Evolutionary conservation across 2,329 filamentous ascomycete genomes (phyloP), one percentile per base, ranked within the genome.

Genomic region (Lecanosticta acicola): DNA sequence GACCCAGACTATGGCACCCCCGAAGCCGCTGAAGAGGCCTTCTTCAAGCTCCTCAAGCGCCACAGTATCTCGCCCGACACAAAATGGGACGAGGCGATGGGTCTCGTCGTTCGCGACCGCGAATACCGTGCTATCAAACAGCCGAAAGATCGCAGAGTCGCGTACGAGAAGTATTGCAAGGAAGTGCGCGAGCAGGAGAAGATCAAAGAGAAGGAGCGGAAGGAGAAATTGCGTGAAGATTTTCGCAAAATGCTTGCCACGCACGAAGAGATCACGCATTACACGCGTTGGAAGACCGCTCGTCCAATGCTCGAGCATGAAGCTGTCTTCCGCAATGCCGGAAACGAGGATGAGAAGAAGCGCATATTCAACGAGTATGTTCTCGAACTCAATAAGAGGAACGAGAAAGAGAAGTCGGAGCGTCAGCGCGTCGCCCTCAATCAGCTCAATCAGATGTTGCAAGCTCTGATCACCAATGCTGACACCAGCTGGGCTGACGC

Each of bases 401-500:
- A 96, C 63, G 72, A 82, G 14, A 88, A 96, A 61, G 76, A 83
- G 54, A 86, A 95, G 67, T 76, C 79, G 8, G 73, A 76, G 32
- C 75, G 79, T 47, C 84, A 86, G 50, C 90, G 86, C 66, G 81
- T 81, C 36, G 93, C 91, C 39, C 84, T 94, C 74, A 85, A 90
- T 58, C 85, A 91, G 35, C 77, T 98, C 36, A 79, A 85, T 43
- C 79, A 81, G 32, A 77, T 97, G 46, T 71, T 98, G 34, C 83
- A 85, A 39, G 81, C 81, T 57, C 76, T 98, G 41, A 79, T 93
- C 58, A 74, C 96, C 49, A 90, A 95, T 64, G 87, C 91, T 1
- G 96, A 95, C 66, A 96, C 91, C 32, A 84, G 88, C 56, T 98
- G 94, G 94, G 80, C 85, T 43, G 87, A 95, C 60, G 93, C 89